Conservation (phyloP, 495 filamentous ascomycete species). For the Aspergillus panamensis region DNA sequence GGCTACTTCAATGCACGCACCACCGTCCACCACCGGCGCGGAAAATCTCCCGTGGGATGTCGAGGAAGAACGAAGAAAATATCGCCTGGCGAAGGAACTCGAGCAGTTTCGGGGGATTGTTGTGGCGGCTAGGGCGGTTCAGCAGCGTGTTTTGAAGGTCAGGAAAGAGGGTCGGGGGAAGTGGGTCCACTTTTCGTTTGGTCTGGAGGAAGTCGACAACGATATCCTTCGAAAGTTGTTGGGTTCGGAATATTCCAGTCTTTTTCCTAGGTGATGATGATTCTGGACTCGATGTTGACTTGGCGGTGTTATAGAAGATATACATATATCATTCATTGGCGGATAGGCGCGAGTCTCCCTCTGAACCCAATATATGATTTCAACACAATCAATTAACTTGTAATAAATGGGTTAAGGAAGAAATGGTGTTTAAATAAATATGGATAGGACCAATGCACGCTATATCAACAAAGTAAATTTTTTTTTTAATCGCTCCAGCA, state of each 20-base stretch:
- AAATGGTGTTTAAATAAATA: no score
- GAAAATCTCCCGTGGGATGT: conserved; percentile 30
- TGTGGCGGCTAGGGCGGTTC: conserved; percentile 24
- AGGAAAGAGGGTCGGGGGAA: conserved; percentile 34
- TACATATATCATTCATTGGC: no score
- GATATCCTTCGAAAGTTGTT: conserved; percentile 20
- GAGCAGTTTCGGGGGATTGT: conserved; percentile 25
- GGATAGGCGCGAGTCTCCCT: no score
- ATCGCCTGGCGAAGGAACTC: conserved; percentile 27
- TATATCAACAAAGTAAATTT: conserved; percentile 2
- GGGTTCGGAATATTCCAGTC: conserved; percentile 16
- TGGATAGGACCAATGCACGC: background rate
- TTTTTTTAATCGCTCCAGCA: background rate
- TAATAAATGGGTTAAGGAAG: no score
- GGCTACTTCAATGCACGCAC: conserved; percentile 20
- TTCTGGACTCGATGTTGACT: no score
- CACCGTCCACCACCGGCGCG: background rate
- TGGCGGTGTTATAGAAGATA: no score
- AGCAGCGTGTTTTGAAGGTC: conserved; percentile 26
- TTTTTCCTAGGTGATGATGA: conserved; percentile 4
- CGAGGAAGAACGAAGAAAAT: conserved; percentile 31
- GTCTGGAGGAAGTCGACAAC: conserved; percentile 24
- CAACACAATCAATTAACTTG: no score
- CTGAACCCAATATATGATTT: no score
- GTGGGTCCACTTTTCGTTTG: conserved; percentile 38